phyloP scores from a whole-genome alignment of 2,329 filamentous ascomycete genomes.

The Monilinia aucupariae region DNA sequence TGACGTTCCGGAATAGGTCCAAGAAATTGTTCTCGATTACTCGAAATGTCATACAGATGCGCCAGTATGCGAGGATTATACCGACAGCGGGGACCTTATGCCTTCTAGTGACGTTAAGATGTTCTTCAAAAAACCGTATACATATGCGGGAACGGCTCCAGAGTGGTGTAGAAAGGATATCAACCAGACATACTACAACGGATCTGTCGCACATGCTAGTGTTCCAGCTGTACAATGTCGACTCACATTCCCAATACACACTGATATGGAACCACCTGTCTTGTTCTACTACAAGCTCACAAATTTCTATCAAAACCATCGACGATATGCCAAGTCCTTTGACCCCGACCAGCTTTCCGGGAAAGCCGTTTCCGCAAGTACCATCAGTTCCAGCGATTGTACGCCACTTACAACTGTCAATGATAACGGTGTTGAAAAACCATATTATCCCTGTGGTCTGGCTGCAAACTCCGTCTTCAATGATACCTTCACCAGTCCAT shows the following conservation, averaged over 20 bases:
- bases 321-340: slow-evolving; percentile 88
- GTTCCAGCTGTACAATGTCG: slow-evolving; percentile 53
- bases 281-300: slow-evolving; percentile 92
- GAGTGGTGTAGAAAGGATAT: slow-evolving; percentile 32
- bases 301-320: slow-evolving; percentile 99
- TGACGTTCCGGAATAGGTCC: slow-evolving; percentile 32
- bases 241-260: slow-evolving; percentile 72
- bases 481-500: slow-evolving; percentile 71
- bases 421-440: slow-evolving; percentile 48
- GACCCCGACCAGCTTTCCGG: slow-evolving; percentile 79
- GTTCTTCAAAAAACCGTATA: slow-evolving; percentile 55
- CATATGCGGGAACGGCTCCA: slow-evolving; percentile 23
- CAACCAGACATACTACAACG: slow-evolving; percentile 39
- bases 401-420: slow-evolving; percentile 60
- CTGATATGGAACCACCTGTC: slow-evolving; percentile 73
- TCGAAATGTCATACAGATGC: slow-evolving; percentile 64
- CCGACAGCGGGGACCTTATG: slow-evolving; percentile 34
- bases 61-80: slow-evolving; percentile 47
- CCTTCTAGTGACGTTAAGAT: background rate
- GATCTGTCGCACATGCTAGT: slow-evolving; percentile 26
- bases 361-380: slow-evolving; percentile 50
- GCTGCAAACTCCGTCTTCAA: slow-evolving; percentile 98
- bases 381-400: slow-evolving; percentile 66
- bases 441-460: slow-evolving; percentile 90
- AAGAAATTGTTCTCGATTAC: slow-evolving; percentile 90